Evolutionary conservation across 139 green algal genomes (phyloP).

Genomic region (Astrephomene gubernaculifera): DNA sequence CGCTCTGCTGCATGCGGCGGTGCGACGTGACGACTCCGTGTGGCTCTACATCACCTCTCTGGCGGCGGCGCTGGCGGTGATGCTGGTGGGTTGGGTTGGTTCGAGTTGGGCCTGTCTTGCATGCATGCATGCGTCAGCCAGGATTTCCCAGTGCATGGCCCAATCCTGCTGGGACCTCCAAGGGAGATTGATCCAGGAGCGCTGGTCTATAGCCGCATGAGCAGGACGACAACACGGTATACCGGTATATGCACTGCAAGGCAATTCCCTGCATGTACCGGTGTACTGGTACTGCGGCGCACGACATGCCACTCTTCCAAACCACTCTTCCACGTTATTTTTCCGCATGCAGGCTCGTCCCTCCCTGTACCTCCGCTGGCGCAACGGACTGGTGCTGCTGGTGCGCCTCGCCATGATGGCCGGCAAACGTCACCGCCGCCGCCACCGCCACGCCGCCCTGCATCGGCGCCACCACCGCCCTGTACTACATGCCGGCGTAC

Average conservation of each 20-base stretch:
- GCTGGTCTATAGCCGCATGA: no score
- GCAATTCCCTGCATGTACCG: no score
- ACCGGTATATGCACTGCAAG: no score
- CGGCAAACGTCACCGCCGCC: slow-evolving; percentile 5
- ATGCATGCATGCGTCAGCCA: no score
- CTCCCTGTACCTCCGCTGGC: not conserved
- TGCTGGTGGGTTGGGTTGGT: slow-evolving; percentile 14
- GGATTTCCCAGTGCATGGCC: no score
- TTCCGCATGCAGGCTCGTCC: not conserved
- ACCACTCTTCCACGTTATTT: no score
- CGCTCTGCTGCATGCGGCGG: not conserved
- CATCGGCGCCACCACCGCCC: slow-evolving; percentile 14
- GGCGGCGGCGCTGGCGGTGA: not conserved
- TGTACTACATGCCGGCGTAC: slow-evolving; percentile 34
- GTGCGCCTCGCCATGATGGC: slow-evolving; percentile 10
- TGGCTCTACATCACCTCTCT: not conserved
- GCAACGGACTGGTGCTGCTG: slow-evolving; percentile 2
- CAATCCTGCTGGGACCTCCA: no score
- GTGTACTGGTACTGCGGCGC: no score
- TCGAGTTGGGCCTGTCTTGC: no score
- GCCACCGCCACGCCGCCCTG: not conserved
- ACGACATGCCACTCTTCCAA: no score
- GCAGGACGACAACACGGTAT: no score
- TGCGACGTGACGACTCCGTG: not conserved
- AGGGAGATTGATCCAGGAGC: no score